phyloP scores from a whole-genome alignment of 2,329 filamentous ascomycete species.

The Fusarium sp. region DNA sequence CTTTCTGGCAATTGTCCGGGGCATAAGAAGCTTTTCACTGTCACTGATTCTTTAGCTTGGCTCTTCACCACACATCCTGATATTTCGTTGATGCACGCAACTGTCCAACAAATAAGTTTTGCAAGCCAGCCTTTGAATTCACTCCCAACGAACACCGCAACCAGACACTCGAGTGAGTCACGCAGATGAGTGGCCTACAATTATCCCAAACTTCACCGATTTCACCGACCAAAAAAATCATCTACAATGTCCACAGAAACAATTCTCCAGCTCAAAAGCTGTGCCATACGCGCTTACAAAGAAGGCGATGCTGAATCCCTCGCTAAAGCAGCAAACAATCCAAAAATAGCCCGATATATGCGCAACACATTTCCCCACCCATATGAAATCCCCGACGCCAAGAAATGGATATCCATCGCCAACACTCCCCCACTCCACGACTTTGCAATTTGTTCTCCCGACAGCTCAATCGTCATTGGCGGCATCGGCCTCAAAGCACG shows the following conservation, averaged over 20 bases:
- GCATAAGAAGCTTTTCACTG: too few species aligned
- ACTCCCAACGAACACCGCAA: accelerated
- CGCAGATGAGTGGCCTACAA: accelerated
- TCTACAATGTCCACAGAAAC: neutral
- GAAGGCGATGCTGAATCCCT: neutral
- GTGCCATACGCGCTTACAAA: neutral
- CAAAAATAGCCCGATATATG: neutral
- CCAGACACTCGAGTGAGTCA: too few species aligned
- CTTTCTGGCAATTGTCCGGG: too few species aligned
- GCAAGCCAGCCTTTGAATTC: accelerated
- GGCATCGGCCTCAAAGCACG: neutral
- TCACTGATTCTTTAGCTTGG: too few species aligned
- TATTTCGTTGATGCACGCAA: too few species aligned
- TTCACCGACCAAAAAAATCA: neutral
- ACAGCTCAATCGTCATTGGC: neutral
- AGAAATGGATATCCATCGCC: neutral
- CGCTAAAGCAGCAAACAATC: neutral
- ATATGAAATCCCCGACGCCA: neutral
- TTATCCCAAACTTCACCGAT: neutral
- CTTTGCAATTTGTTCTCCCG: neutral
- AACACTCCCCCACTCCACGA: neutral
- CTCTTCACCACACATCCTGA: too few species aligned
- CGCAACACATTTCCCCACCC: neutral
- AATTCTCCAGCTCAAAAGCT: neutral
- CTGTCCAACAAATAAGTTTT: too few species aligned